Conservation (phyloP, 441 rosid genomes). For the Isatis lusitanica region DNA sequence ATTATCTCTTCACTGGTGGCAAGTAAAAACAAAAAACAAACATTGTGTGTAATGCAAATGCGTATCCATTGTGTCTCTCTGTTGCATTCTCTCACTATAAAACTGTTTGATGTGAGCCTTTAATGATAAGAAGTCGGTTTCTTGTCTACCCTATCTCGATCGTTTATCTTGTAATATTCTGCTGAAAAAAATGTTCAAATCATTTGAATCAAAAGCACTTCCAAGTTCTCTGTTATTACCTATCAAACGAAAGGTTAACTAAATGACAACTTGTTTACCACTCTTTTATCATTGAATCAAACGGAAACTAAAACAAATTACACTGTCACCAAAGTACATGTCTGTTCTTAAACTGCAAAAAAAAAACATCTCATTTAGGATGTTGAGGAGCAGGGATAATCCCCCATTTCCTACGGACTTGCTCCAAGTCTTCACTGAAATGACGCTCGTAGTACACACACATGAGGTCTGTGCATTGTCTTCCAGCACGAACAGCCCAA, state of each 20-base stretch:
- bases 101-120: slow-evolving; percentile 34
- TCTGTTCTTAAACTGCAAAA: neutral
- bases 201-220: neutral
- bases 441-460: slow-evolving; percentile 75
- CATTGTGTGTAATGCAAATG: slow-evolving; percentile 12
- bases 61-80: slow-evolving; percentile 12
- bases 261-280: neutral
- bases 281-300: neutral
- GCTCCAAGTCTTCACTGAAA: slow-evolving; percentile 79
- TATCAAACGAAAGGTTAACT: neutral
- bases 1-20: slow-evolving; percentile 76
- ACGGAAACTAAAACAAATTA: neutral
- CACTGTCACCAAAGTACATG: neutral
- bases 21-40: slow-evolving; percentile 16
- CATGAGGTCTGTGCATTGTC: slow-evolving; percentile 75
- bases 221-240: neutral
- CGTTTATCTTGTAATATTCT: slow-evolving; percentile 26
- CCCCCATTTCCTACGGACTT: slow-evolving; percentile 71
- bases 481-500: slow-evolving; percentile 79
- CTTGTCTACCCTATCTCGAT: slow-evolving; percentile 25
- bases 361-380: slow-evolving; percentile 30
- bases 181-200: slow-evolving; percentile 15
- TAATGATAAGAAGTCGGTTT: slow-evolving; percentile 33
- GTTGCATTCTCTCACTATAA: neutral
- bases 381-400: slow-evolving; percentile 61